Evolutionary conservation across 768 basidiomycete species (phyloP), one percentile per base, ranked within the genome.

Genomic region (Trametes cubensis): DNA sequence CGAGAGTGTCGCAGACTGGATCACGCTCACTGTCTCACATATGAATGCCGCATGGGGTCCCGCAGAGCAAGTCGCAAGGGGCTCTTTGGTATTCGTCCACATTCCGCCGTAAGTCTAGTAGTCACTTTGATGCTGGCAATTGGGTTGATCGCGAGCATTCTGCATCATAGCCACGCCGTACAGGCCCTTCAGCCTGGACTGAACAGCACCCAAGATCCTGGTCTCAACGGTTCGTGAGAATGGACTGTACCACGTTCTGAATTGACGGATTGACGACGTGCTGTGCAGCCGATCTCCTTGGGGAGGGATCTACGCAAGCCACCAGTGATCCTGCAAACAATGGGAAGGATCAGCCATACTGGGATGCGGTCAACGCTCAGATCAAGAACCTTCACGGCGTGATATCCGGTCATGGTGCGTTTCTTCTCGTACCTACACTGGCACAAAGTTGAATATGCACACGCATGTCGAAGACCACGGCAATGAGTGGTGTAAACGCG

Each of bases 401-500:
- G 41, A 76, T 90, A 26, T 89, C 87, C 2, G 89, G 89, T 44
- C 89, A 91, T 58, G 87, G 88, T 88, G 61, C 40, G 74, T 69
- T 3, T 30, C 48, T 14, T 45, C 20, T 26, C 18, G 34, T 7
- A 21, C 54, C n/a, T n/a, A 14, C 2, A 2, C 26, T 11, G 28
- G 30, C 41, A 3, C 17, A 45, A 8, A 40, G 15, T n/a, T 58
- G 26, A 34, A 34, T 11, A 11, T 23, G 20, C 49, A 54, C 25
- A 6, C 25, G 42, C 64, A n/a, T n/a, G n/a, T n/a, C n/a, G n/a
- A n/a, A 88, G 89, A 88, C 69, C 90, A 92, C 64, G 90, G 90
- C 1, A 81, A 91, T 60, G 88, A 90, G 70, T 92, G 90, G 90
- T 92, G 90, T 62, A 81, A 82, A 8, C 83, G 87, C 18, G 87